Evolutionary conservation across 2,329 filamentous ascomycete genomes (phyloP).

Genomic region (Alternaria ventricosa): DNA sequence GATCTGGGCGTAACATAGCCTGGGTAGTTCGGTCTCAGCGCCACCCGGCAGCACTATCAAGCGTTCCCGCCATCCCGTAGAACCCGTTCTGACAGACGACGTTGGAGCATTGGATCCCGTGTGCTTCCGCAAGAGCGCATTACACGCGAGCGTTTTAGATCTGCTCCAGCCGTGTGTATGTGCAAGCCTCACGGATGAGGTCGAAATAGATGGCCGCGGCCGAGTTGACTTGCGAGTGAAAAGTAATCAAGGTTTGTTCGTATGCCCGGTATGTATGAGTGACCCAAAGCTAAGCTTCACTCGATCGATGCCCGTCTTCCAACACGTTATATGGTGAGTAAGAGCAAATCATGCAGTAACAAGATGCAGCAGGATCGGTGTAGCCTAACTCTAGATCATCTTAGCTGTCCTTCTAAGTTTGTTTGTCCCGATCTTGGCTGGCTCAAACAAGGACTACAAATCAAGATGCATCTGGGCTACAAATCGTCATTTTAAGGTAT

Average conservation of each 20-base stretch:
- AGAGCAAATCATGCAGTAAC: background rate
- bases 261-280: background rate
- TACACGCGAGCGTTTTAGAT: background rate
- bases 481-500: background rate
- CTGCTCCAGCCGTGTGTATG: background rate
- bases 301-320: background rate
- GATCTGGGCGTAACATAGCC: background rate
- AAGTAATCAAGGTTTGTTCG: background rate
- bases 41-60: background rate
- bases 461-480: background rate
- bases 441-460: background rate
- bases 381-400: background rate
- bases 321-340: background rate
- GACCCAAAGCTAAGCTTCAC: background rate
- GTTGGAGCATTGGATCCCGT: background rate
- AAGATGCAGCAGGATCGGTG: background rate
- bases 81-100: background rate
- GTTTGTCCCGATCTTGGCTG: background rate
- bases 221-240: background rate
- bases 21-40: background rate
- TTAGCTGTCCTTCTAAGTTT: background rate
- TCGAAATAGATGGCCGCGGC: background rate
- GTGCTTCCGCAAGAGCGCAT: background rate
- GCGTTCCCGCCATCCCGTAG: background rate
- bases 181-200: background rate